phyloP scores from a whole-genome alignment of 208 protist species.

The Herpetomonas tarakana region DNA sequence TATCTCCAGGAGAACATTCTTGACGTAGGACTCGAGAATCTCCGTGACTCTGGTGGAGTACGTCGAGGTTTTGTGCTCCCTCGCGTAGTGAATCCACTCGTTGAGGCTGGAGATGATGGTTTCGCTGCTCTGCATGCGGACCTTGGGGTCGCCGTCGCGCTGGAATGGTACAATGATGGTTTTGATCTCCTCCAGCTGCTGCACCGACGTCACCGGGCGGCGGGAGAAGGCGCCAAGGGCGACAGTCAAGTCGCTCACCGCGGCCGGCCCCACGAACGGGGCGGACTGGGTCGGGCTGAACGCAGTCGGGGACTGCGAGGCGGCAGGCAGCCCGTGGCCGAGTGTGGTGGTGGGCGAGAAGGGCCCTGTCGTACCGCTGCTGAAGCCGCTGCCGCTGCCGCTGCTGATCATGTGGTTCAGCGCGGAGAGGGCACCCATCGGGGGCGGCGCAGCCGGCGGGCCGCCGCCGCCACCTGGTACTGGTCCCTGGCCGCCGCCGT shows the following conservation, averaged over 20 bases:
- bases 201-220: slow-evolving; percentile 67
- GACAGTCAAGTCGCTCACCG: slow-evolving; percentile 54
- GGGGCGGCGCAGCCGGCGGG: slow-evolving; percentile 1
- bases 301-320: slow-evolving; percentile 10
- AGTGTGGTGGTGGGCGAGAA: slow-evolving; percentile 5
- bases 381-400: slow-evolving; percentile 3
- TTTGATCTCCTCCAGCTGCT: slow-evolving; percentile 80
- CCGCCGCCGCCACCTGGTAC: no score
- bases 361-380: background rate
- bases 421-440: background rate
- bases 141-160: slow-evolving; percentile 58
- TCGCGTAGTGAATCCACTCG: slow-evolving; percentile 73
- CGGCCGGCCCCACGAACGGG: background rate
- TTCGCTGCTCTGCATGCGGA: slow-evolving; percentile 72
- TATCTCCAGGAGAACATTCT: slow-evolving; percentile 75
- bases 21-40: slow-evolving; percentile 82
- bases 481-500: no score
- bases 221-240: slow-evolving; percentile 70
- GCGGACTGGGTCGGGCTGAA: slow-evolving; percentile 13
- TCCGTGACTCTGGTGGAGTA: slow-evolving; percentile 85
- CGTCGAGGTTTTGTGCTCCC: slow-evolving; percentile 73
- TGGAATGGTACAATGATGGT: slow-evolving; percentile 66
- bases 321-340: slow-evolving; percentile 9
- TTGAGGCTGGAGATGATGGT: slow-evolving; percentile 64
- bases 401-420: background rate